Base-by-base conservation (phyloP, 2,329 filamentous ascomycete genomes). In the Colletotrichum sp. region DNA sequence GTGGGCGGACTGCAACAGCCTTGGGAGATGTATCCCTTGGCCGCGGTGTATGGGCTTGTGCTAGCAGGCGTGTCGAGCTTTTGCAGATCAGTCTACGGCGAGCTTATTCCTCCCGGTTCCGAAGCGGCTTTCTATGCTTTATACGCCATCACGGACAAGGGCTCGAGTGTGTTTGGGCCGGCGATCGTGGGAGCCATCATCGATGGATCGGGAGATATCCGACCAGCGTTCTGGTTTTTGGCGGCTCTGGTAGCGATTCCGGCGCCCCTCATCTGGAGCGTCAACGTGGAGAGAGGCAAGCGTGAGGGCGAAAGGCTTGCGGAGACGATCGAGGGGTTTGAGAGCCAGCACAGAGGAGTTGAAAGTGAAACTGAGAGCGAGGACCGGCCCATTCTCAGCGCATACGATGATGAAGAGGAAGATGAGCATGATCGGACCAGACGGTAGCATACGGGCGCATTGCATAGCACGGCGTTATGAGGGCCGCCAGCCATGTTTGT, bases 131-230 rank as follows among this genome's bases (percentile, higher is more conserved):
- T 99, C 82, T 99, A 98, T 82, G 96, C 96, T 0, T 88, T 99
- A 3, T 99, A 98, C 82, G 97, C 97, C 44, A 98, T 98, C 78
- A 98, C 97, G 3, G 97, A 99, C 84, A 99, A 99, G 84, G 96
- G 96, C 1, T 97, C 94, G 27, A 98, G 95, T 82, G 89, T 98
- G 3, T 98, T 99, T 84, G 97, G 97, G 0, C 97, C 97, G 0
- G 94, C 95, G 1, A 96, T 99, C 82, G 97, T 99, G 1, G 97
- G 96, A 2, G 92, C 93, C 15, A 98, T 99, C 78, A 98, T 97
- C 15, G 96, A 98, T 84, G 91, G 88, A 67, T 94, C 93, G 32
- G 94, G 94, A 7, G 93, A 94, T 79, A 96, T 97, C 74, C 90
- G 95, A 65, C 94, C 94, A 8, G 96, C 96, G 1, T 99, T 99